Conservation (phyloP, 345 rosid species). For the Orychophragmus violaceus region DNA sequence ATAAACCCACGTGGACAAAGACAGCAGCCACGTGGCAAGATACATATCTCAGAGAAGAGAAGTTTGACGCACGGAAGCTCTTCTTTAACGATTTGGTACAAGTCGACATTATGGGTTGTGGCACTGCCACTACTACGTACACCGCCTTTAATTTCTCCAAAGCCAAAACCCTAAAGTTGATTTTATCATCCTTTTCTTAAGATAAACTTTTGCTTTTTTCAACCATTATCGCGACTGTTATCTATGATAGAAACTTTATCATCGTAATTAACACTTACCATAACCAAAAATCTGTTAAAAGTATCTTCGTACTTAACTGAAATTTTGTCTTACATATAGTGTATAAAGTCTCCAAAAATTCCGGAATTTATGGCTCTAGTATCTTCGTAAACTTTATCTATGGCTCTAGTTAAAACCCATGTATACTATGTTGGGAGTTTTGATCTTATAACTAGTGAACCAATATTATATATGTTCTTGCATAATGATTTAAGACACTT, state of each 20-base stretch:
- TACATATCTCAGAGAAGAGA: not conserved
- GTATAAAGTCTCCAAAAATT: not conserved
- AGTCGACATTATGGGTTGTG: slow-evolving; percentile 16
- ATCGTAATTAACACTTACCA: not conserved
- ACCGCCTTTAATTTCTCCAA: slow-evolving; percentile 15
- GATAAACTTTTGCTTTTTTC: not conserved
- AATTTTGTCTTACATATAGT: not conserved
- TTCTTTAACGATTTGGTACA: slow-evolving; percentile 2
- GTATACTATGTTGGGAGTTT: not conserved
- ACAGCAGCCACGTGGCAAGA: not conserved
- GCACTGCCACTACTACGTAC: slow-evolving; percentile 5
- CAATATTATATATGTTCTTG: not conserved
- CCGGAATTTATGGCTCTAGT: not conserved
- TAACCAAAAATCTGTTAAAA: not conserved
- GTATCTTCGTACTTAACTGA: not conserved
- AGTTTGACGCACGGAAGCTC: slow-evolving; percentile 12
- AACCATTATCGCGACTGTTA: not conserved
- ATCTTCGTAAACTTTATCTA: too few relatives aligned
- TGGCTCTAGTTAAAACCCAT: too few relatives aligned
- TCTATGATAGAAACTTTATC: too few relatives aligned
- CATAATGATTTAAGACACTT: too few relatives aligned
- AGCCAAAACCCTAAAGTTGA: slow-evolving; percentile 21
- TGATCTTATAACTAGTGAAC: not conserved
- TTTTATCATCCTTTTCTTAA: slow-evolving; percentile 14
- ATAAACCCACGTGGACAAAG: slow-evolving; percentile 1